A percentile compares a stretch with the other conserved stretches of the same genome.
These are phyloP conservation scores for Dryas integrifolia DNA, from an alignment of 331 rosid genomes.

Conservation along the genomic window DNA sequence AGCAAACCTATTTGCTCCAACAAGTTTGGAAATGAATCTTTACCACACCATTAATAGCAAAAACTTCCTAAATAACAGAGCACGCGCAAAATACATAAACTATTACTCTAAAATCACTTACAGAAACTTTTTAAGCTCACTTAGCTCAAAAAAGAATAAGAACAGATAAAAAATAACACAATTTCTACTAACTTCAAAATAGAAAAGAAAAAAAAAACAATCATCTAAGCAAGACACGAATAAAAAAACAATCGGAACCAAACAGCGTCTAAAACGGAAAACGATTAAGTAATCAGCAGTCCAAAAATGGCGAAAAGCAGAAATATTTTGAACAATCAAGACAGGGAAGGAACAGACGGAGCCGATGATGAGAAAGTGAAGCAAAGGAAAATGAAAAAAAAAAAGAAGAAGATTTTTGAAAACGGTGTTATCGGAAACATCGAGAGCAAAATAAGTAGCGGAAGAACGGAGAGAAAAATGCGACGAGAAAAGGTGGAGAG, in stretches of 20 bases:
- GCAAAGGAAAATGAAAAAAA: slow-evolving; percentile 1
- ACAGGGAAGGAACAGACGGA: background rate
- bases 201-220: background rate
- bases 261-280: slow-evolving; percentile 10
- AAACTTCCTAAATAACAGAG: slow-evolving; percentile 18
- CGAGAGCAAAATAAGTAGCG: slow-evolving; percentile 9
- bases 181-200: background rate
- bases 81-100: background rate
- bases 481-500: slow-evolving; percentile 11
- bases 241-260: slow-evolving; percentile 5
- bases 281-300: slow-evolving; percentile 14
- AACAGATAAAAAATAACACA: too few species aligned
- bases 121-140: background rate
- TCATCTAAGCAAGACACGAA: background rate
- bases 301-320: slow-evolving; percentile 20
- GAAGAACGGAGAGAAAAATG: background rate
- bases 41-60: slow-evolving; percentile 23
- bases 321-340: background rate
- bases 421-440: slow-evolving; percentile 22
- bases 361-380: background rate
- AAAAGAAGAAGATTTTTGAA: background rate
- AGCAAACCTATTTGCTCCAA: slow-evolving; percentile 18
- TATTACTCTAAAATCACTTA: background rate
- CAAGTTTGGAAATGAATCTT: slow-evolving; percentile 22
- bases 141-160: background rate